Base-by-base conservation (phyloP, 1,284 basidiomycete genomes). In the Rhodotorula mucilaginosa region DNA sequence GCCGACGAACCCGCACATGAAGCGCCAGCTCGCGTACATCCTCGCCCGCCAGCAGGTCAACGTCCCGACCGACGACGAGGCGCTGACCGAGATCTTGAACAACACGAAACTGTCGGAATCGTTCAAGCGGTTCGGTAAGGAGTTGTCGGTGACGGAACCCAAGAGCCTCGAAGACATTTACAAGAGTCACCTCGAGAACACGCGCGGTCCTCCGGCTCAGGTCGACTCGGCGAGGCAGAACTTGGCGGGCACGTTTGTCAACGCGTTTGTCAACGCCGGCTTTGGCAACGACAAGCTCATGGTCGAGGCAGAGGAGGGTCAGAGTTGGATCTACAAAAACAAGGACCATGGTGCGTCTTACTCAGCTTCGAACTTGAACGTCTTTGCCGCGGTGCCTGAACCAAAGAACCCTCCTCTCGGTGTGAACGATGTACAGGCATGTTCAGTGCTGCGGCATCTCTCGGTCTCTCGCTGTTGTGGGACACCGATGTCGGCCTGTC, bases 261-360 rank as follows among this genome's bases (percentile, higher is more conserved):
- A 99, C 80, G 97, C 94, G 1, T 99, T 99, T 76, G 97, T 98
- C 70, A 99, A 99, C 79, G 96, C 95, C 54, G 97, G 97, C 0
- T 99, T 97, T 79, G 95, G 95, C 26, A 99, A 99, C 81, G 97
- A 99, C 81, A 97, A 97, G 81, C 87, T 99, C 69, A 95, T 99
- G 90, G 94, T 96, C 7, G 90, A 90, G 78, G 95, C 95, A 1
- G 91, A 93, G 69, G 95, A 97, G 79, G 96, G 96, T 31, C 91
- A 89, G 81, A 95, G 92, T 78, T 99, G 95, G 92, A 94, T 99
- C 75, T 99, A 99, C 86, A 98, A 98, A 87, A 98, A 98, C 85
- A 98, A 98, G 83, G 96, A 98, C 69, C 91, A 97, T 74, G 92
- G 91, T 89, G 74, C 47, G 84, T 8, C 46, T n/a, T 5, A 12